These are phyloP conservation scores for Trichothecium roseum DNA, from an alignment of 2,329 filamentous ascomycete genomes.

Conservation along the genomic window DNA sequence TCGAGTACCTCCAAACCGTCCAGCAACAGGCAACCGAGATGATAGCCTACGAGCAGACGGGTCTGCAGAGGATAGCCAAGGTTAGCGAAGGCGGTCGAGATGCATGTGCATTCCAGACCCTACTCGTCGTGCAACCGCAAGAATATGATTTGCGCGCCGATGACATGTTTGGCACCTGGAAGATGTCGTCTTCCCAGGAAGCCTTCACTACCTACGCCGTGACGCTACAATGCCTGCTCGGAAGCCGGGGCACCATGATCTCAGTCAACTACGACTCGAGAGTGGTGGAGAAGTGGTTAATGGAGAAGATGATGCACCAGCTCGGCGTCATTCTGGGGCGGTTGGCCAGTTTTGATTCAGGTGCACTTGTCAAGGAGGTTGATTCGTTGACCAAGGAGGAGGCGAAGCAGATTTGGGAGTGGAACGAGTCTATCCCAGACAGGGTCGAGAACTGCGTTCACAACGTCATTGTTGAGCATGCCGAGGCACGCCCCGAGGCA, in stretches of 20 bases:
- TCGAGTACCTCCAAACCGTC: constrained; percentile 9
- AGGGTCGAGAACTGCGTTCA: constrained; percentile 1
- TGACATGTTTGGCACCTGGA: not conserved
- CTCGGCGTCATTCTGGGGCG: not conserved
- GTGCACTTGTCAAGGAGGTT: no score
- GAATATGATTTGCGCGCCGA: not conserved
- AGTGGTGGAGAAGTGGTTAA: not conserved
- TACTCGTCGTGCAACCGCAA: constrained; percentile 15
- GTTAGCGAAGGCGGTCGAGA: constrained; percentile 7
- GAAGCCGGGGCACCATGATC: no score
- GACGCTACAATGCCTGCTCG: no score
- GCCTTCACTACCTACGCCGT: no score
- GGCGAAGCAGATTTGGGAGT: not conserved
- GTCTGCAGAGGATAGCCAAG: constrained; percentile 8
- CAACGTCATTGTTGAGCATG: not conserved
- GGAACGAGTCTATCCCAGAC: not conserved
- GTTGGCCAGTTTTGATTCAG: not conserved
- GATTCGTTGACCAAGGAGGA: no score
- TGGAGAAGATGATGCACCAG: not conserved
- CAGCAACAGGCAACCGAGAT: constrained; percentile 9
- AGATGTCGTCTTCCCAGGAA: no score
- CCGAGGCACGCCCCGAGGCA: not conserved
- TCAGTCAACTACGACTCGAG: no score
- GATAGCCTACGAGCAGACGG: no score
- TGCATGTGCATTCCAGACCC: constrained; percentile 15